Evolutionary conservation across 139 green algal genomes (phyloP), one percentile per base, ranked within the genome.

Genomic region (Tetraselmis striata): DNA sequence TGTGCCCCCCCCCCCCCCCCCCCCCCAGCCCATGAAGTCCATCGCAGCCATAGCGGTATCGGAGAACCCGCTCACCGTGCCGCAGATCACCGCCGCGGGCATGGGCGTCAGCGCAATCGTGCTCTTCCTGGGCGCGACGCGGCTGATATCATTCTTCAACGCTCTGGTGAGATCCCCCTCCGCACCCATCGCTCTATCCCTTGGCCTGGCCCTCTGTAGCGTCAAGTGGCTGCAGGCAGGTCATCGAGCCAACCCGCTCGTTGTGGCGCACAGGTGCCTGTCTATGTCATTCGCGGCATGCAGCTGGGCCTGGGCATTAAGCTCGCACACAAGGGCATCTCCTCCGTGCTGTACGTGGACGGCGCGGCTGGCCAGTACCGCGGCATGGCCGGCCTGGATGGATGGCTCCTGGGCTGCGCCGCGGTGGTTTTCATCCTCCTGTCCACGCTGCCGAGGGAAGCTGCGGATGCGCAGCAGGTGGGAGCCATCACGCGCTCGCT

Each of bases 11-110:
- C 31, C 25, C 26, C 31, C 78, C 26, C n/a, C 83, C 77, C 32
- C 74, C 78, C 79, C 23, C 32, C 92, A 97, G 81, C 93, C 93
- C 27, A 97, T 97, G 93, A 95, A 97, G 87, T 93, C 92, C 2
- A 95, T 97, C 75, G 87, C 90, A 0, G 93, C 93, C 1, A 87
- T 97, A 25, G 93, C 92, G 1, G 59, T 97, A 1, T 77, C 84
- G 28, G 87, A 89, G 29, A 77, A 87, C 79, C 24, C 76, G 23
- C 78, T 93, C 1, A 91, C 81, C 0, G 79, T 93, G 0, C 75
- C 86, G 1, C 82, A 94, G 83, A 84, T 93, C 30, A 83, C 93
- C 77, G 84, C 84, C 0, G 92, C 91, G 5, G 93, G 93, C 0
- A 81, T 94, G 1, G 90, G 93, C 79, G 92, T 95, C 26, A 88